These are phyloP conservation scores for Monosporascus sp. DNA, from an alignment of 2,329 filamentous ascomycete species.

Conservation along the genomic window DNA sequence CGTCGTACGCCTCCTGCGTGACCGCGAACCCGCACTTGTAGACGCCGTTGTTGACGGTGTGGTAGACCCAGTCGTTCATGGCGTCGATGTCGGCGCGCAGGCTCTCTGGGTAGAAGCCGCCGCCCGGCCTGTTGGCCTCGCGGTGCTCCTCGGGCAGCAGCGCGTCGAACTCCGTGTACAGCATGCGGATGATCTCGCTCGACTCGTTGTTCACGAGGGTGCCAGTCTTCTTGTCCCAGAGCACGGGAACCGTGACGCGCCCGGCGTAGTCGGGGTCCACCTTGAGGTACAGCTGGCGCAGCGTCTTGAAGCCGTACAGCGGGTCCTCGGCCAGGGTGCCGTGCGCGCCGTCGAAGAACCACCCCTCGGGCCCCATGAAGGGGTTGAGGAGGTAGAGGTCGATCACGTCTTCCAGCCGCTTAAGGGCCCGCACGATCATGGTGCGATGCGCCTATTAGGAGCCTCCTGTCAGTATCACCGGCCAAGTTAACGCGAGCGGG, in stretches of 20 bases:
- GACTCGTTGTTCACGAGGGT: slow-evolving; percentile 80
- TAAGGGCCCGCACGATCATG: slow-evolving; percentile 66
- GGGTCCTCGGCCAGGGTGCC: slow-evolving; percentile 50
- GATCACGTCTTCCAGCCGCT: slow-evolving; percentile 67
- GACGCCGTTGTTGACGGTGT: slow-evolving; percentile 44
- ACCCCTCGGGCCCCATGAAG: slow-evolving; percentile 54
- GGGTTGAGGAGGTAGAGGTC: slow-evolving; percentile 64
- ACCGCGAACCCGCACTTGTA: slow-evolving; percentile 60
- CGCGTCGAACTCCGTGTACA: slow-evolving; percentile 68
- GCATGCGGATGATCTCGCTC: slow-evolving; percentile 78
- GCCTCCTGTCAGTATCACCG: too few species aligned
- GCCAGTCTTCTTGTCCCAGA: slow-evolving; percentile 64
- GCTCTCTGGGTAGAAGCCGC: slow-evolving; percentile 53
- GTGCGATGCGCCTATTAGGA: slow-evolving; percentile 59
- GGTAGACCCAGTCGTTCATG: slow-evolving; percentile 64
- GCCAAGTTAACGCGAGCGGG: neutral
- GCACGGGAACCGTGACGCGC: slow-evolving; percentile 67
- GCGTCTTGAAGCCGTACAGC: slow-evolving; percentile 59
- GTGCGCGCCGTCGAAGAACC: slow-evolving; percentile 46
- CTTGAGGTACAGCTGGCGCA: slow-evolving; percentile 67
- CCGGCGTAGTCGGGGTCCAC: slow-evolving; percentile 62
- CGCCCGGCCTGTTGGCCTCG: slow-evolving; percentile 42
- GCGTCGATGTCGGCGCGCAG: slow-evolving; percentile 55
- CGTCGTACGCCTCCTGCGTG: slow-evolving; percentile 61
- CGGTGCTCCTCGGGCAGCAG: slow-evolving; percentile 47